These are phyloP conservation scores for Linum lewisii DNA, from an alignment of 345 rosid genomes.

Conservation along the genomic window DNA sequence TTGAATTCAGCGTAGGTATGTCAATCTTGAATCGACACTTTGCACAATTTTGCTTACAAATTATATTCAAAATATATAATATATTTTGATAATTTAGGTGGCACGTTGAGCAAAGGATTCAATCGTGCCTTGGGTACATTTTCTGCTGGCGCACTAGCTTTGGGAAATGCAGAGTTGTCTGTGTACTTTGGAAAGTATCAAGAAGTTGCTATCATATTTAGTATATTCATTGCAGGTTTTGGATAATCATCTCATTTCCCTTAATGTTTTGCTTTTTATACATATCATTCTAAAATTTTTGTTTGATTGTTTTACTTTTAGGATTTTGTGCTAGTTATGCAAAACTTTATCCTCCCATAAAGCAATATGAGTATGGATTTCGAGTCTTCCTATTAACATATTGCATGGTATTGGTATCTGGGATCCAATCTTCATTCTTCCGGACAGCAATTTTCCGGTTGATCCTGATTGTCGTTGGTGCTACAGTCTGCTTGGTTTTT, in stretches of 20 bases:
- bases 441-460: constrained; percentile 49
- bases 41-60: not conserved
- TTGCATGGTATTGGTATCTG: constrained; percentile 78
- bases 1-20: constrained; percentile 80
- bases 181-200: constrained; percentile 30
- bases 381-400: constrained; percentile 81
- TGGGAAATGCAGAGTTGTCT: constrained; percentile 62
- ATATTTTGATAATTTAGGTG: no score
- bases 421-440: constrained; percentile 40
- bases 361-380: constrained; percentile 69
- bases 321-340: constrained; percentile 58
- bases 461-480: constrained; percentile 57
- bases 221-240: no score
- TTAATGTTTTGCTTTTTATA: no score
- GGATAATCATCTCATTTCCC: no score
- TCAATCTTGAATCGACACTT: not conserved
- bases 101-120: constrained; percentile 79
- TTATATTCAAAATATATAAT: no score
- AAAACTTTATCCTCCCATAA: constrained; percentile 67
- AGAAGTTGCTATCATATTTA: constrained; percentile 38
- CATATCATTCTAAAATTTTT: no score
- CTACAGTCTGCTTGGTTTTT: constrained; percentile 45
- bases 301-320: no score
- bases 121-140: constrained; percentile 82
- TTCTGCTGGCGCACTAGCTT: constrained; percentile 75